Base-by-base conservation (phyloP, 352 stramenopile species). In the Phytophthora foliorum region DNA sequence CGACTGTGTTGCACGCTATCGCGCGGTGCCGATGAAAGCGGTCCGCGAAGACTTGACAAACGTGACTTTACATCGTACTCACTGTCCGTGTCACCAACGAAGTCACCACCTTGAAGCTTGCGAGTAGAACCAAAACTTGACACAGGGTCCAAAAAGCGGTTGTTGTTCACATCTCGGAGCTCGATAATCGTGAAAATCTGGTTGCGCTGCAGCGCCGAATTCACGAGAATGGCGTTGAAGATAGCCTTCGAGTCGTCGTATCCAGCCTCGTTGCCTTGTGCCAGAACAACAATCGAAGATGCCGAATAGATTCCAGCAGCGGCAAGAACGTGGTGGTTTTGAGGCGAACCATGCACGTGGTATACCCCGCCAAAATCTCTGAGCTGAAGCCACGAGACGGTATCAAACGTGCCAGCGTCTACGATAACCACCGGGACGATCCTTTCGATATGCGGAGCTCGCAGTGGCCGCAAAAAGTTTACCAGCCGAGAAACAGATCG, bases 231-330 rank as follows among this genome's bases (percentile, higher is more conserved):
- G 4, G 88, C 87, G 46, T 94, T 96, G 56, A 96, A 94, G 24
- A 96, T 93, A 6, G 86, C 84, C 62, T 94, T 94, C 0, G 88
- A 94, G 67, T 96, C 88, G 63, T 93, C 83, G 25, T 92, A 90
- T 2, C 83, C 86, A 24, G 80, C 67, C 51, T 90, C 78, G 4
- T 80, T 91, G 16, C 88, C 88, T 67, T 96, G 88, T 1, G 88
- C 86, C 2, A 96, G 67, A 7, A 96, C 86, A 1, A 96, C 84
- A 52, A 96, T 91, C 0, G 88, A 81, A 17, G 86, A 96, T 0
- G 88, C 86, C 0, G 83, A 82, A 53, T 96, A 94, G n/a, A 96
- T 84, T 1, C 88, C 88, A 17, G 88, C 88, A 41, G 72, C 76
- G 10, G 86, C 77, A 3, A 96, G 83, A 21, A 90, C 81, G 11